Base-by-base conservation (phyloP, 1,284 basidiomycete genomes). In the Megacollybia platyphylla region DNA sequence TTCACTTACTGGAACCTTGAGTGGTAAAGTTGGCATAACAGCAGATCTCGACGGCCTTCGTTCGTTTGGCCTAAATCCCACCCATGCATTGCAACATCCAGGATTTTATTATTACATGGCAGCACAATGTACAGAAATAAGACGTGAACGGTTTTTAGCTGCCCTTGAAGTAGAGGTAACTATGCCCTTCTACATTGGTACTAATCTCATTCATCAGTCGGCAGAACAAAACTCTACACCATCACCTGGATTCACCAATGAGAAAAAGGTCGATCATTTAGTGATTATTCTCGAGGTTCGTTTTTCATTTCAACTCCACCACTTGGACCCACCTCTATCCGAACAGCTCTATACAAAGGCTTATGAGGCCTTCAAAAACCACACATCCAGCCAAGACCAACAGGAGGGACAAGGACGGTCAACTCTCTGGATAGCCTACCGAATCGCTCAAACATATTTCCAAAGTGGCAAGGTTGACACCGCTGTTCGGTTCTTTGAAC, bases 91-190 rank as follows among this genome's bases (percentile, higher is more conserved):
- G 30, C 87, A 92, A 51, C 87, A 92, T 54, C 84, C 91, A 0
- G 91, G 89, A 0, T 88, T 82, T 59, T 94, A 93, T 55, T 94
- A 89, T 57, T 88, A 89, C 55, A 78, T 84, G 59, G 87, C 89
- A 0, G 92, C 87, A 0, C 70, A 72, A 38, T 91, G 87, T 54
- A 87, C 88, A 0, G 80, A 91, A 50, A 68, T 76, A 49, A 67
- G 92, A 27, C 65, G 79, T 40, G 68, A 75, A 48, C 68, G 79
- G 15, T 93, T 83, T 57, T 53, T 82, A 42, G 65, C 65, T 11
- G 70, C 75, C 9, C 47, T 79, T 2, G 72, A 78, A 9, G 66
- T 65, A 24, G 81, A 87, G 61, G 77, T 78, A 41, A 47, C 65
- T 54, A 13, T 20, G 39, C 45, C 11, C 36, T 37, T 29, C 41